Evolutionary conservation across 2,329 filamentous ascomycete species (phyloP).

Genomic region (Epichloe sp.): DNA sequence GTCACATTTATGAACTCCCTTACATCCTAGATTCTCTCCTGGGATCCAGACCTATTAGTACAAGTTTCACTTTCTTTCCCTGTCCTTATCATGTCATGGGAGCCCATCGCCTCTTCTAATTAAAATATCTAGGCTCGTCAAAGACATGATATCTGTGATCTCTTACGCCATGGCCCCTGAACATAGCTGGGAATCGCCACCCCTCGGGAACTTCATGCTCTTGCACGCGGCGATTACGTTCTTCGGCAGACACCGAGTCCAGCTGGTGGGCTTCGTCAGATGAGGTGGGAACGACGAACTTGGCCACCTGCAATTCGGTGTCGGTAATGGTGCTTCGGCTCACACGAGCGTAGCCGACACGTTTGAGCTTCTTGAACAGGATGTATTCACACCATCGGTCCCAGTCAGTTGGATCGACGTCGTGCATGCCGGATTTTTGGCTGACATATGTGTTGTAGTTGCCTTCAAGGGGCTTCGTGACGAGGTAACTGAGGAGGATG

Average conservation of each 20-base stretch:
- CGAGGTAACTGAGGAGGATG: constrained; percentile 81
- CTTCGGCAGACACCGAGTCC: constrained; percentile 31
- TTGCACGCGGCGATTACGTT: constrained; percentile 43
- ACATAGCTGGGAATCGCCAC: constrained; percentile 71
- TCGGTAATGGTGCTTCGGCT: constrained; percentile 88
- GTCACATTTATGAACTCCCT: too few species aligned
- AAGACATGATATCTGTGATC: constrained; percentile 94
- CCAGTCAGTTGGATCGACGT: constrained; percentile 87
- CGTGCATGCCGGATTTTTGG: constrained; percentile 76
- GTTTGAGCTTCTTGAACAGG: constrained; percentile 75
- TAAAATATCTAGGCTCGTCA: constrained; percentile 69
- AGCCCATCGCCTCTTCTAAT: constrained; percentile 11
- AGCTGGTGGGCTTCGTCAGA: constrained; percentile 37
- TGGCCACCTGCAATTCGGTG: constrained; percentile 91
- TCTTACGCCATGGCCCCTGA: constrained; percentile 73
- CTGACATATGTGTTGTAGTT: constrained; percentile 97
- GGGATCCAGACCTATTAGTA: not conserved
- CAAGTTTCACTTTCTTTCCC: not conserved
- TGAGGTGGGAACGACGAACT: constrained; percentile 68
- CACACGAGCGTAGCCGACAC: constrained; percentile 81
- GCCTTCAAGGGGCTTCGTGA: constrained; percentile 77
- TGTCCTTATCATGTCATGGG: not conserved
- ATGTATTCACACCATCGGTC: constrained; percentile 99
- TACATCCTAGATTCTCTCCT: too few species aligned
- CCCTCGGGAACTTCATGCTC: constrained; percentile 67